phyloP scores from a whole-genome alignment of 768 basidiomycete species.

The Rhodotorula toruloides region DNA sequence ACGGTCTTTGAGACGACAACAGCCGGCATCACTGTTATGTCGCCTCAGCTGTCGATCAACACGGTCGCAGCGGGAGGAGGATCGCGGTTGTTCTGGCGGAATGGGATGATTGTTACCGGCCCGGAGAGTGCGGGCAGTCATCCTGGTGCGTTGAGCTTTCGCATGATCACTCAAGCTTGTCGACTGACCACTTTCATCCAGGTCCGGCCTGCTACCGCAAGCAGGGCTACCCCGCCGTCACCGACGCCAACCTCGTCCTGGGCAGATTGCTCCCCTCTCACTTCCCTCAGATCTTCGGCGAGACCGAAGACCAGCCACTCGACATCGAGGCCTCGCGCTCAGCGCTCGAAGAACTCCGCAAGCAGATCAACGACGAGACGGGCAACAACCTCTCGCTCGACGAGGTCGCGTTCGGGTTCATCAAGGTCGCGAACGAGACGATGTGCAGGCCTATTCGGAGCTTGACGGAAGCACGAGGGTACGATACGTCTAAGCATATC shows the following conservation, averaged over 20 bases:
- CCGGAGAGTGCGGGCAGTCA: constrained; percentile 90
- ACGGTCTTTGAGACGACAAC: constrained; percentile 93
- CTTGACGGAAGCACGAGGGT: constrained; percentile 80
- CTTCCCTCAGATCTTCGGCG: constrained; percentile 93
- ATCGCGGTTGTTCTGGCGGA: constrained; percentile 77
- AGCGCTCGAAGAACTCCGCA: constrained; percentile 64
- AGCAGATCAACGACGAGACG: constrained; percentile 61
- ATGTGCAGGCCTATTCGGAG: constrained; percentile 81
- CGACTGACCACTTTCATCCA: not conserved
- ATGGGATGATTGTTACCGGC: constrained; percentile 83
- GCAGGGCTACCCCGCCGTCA: constrained; percentile 74
- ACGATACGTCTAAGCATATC: constrained; percentile 64
- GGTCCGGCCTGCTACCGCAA: constrained; percentile 78
- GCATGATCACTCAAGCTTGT: not conserved
- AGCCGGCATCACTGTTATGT: constrained; percentile 63
- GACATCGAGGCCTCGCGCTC: constrained; percentile 65
- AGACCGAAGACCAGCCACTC: constrained; percentile 75
- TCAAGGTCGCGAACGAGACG: constrained; percentile 93
- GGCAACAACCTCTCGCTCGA: constrained; percentile 61
- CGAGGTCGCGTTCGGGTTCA: constrained; percentile 87
- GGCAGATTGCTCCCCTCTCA: constrained; percentile 82
- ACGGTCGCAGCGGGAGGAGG: constrained; percentile 88
- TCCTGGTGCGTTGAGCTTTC: constrained; percentile 55
- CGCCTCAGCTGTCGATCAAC: constrained; percentile 2
- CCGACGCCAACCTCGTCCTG: constrained; percentile 85